phyloP scores from a whole-genome alignment of 495 filamentous ascomycete genomes.

The Aspergillus biplanus region DNA sequence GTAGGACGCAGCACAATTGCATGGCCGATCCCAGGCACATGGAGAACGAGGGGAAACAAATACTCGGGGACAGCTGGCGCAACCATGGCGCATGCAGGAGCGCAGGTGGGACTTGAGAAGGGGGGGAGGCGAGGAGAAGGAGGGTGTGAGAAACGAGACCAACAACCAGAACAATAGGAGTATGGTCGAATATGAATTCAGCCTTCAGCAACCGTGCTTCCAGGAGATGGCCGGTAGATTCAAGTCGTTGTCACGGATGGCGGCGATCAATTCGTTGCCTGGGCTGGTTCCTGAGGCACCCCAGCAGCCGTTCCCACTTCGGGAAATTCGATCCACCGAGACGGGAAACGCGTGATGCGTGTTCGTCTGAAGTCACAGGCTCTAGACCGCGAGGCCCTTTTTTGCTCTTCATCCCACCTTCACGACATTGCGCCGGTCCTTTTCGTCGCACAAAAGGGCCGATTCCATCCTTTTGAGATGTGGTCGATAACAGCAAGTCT shows the following conservation, averaged over 20 bases:
- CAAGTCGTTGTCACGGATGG: slow-evolving; percentile 25
- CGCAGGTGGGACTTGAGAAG: slow-evolving; percentile 20
- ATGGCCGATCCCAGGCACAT: slow-evolving; percentile 39
- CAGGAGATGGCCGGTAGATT: not conserved
- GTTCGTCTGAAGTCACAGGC: slow-evolving; percentile 18
- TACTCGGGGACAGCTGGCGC: slow-evolving; percentile 89
- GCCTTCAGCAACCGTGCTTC: slow-evolving; percentile 9
- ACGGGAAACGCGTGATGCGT: slow-evolving; percentile 39
- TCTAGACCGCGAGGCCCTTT: slow-evolving; percentile 12
- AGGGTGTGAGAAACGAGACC: slow-evolving; percentile 14
- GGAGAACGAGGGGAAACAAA: slow-evolving; percentile 41
- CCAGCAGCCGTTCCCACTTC: slow-evolving; percentile 35
- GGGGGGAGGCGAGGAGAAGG: not conserved
- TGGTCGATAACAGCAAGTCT: slow-evolving; percentile 6
- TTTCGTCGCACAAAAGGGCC: not conserved
- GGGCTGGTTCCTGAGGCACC: slow-evolving; percentile 28
- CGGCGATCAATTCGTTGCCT: slow-evolving; percentile 24
- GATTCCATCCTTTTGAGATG: slow-evolving; percentile 26
- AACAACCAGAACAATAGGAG: slow-evolving; percentile 17
- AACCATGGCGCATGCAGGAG: slow-evolving; percentile 66
- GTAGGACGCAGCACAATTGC: slow-evolving; percentile 23
- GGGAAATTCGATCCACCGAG: slow-evolving; percentile 24
- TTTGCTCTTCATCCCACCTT: slow-evolving; percentile 12
- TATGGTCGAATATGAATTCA: slow-evolving; percentile 16
- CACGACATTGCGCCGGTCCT: slow-evolving; percentile 4